Conservation (phyloP, 306 rosid species). For the Rosa persica region DNA sequence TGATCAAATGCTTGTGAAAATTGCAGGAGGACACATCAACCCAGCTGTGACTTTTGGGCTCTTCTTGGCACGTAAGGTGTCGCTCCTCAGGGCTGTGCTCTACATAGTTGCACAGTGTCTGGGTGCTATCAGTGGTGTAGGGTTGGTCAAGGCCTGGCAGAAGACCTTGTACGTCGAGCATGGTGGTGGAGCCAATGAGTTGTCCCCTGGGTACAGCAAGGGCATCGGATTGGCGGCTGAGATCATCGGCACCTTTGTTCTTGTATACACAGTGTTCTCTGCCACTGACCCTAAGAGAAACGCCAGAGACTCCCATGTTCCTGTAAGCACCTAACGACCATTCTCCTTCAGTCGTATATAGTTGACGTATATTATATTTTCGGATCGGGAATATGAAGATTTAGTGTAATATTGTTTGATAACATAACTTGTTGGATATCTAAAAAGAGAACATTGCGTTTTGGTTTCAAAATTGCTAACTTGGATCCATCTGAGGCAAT, state of each 20-base stretch:
- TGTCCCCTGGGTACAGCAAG: conserved; percentile 50
- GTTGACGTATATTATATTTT: not conserved
- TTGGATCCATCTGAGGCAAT: no score
- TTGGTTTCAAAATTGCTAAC: not conserved
- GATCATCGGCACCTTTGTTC: conserved; percentile 92
- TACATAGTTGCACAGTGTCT: conserved; percentile 72
- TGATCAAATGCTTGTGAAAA: not conserved
- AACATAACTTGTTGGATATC: no score
- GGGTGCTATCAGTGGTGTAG: conserved; percentile 81
- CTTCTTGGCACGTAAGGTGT: conserved; percentile 72
- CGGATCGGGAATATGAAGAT: no score
- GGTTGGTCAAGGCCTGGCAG: conserved; percentile 80
- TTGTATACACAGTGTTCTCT: conserved; percentile 95
- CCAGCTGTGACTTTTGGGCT: conserved; percentile 92
- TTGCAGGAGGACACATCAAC: conserved; percentile 85
- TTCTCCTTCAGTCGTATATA: not conserved
- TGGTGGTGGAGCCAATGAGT: conserved; percentile 63
- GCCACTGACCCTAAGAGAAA: conserved; percentile 94
- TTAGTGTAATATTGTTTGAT: no score
- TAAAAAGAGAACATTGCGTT: not conserved
- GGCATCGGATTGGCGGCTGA: conserved; percentile 91
- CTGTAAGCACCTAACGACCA: conserved; percentile 45
- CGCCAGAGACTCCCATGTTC: conserved; percentile 95
- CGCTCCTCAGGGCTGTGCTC: conserved; percentile 61
- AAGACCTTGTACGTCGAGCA: conserved; percentile 45